phyloP scores from a whole-genome alignment of 2,329 filamentous ascomycete genomes.

The Lachnellula hyalina region DNA sequence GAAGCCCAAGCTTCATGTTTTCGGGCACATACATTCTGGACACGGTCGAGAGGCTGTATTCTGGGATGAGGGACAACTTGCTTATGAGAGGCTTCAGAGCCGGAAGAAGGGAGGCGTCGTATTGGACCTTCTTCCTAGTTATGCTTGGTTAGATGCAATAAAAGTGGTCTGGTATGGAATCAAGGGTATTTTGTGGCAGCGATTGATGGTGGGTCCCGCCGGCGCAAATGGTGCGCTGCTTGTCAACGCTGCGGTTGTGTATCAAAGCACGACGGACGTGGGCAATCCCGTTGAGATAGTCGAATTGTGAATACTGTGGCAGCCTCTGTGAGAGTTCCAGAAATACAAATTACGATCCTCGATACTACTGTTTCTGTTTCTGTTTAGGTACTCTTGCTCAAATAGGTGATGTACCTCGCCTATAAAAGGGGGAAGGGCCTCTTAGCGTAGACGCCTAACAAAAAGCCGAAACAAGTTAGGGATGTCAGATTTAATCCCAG shows the following conservation, averaged over 20 bases:
- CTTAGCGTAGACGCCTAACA: too few relatives aligned
- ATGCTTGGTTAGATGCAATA: slow-evolving; percentile 45
- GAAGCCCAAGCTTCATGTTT: slow-evolving; percentile 56
- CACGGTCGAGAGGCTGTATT: slow-evolving; percentile 53
- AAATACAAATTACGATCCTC: too few relatives aligned
- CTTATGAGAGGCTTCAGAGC: slow-evolving; percentile 30
- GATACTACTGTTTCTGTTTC: too few relatives aligned
- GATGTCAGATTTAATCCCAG: too few relatives aligned
- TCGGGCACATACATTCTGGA: slow-evolving; percentile 61
- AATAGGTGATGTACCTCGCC: too few relatives aligned
- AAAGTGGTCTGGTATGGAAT: slow-evolving; percentile 48
- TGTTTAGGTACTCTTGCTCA: too few relatives aligned
- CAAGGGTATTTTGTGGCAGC: slow-evolving; percentile 51
- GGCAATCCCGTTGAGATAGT: slow-evolving; percentile 36
- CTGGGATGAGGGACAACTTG: slow-evolving; percentile 54
- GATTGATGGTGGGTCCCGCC: slow-evolving; percentile 48
- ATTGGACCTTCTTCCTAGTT: slow-evolving; percentile 25
- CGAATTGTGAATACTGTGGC: slow-evolving; percentile 20
- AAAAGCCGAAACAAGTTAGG: too few relatives aligned
- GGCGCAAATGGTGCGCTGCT: slow-evolving; percentile 44
- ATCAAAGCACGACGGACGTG: slow-evolving; percentile 41
- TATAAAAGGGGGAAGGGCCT: too few relatives aligned
- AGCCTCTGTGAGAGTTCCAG: neutral
- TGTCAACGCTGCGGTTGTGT: slow-evolving; percentile 56
- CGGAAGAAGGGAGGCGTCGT: slow-evolving; percentile 32